Percentiles rank a stretch among this genome's conserved stretches.
phyloP scores from a whole-genome alignment of 2,329 filamentous ascomycete genomes.

The Fusarium sacchari region DNA sequence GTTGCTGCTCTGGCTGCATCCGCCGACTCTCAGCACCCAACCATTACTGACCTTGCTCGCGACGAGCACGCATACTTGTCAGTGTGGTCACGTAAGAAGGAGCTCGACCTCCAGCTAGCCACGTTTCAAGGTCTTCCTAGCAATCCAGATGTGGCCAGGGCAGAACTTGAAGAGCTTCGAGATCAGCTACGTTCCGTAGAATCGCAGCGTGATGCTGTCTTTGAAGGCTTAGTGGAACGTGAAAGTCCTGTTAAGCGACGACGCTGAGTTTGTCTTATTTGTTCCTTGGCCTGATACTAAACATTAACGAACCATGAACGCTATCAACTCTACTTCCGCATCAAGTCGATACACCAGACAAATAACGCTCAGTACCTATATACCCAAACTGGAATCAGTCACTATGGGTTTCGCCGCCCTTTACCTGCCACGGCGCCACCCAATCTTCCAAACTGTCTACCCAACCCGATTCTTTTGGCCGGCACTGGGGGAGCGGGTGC shows the following conservation, averaged over 20 bases:
- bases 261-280: slow-evolving; percentile 40
- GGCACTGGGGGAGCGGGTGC: slow-evolving; percentile 53
- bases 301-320: slow-evolving; percentile 25
- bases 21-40: slow-evolving; percentile 52
- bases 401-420: slow-evolving; percentile 59
- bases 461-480: slow-evolving; percentile 70
- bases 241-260: slow-evolving; percentile 63
- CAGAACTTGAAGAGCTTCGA: slow-evolving; percentile 75
- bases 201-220: slow-evolving; percentile 74
- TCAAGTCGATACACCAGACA: slow-evolving; percentile 7
- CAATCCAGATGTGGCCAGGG: slow-evolving; percentile 73
- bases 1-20: slow-evolving; percentile 54
- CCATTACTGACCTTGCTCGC: slow-evolving; percentile 66
- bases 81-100: slow-evolving; percentile 66
- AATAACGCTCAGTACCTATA: slow-evolving; percentile 13
- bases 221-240: slow-evolving; percentile 75
- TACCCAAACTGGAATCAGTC: slow-evolving; percentile 7
- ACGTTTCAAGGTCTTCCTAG: slow-evolving; percentile 78
- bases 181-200: slow-evolving; percentile 70
- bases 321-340: not conserved
- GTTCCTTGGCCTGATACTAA: slow-evolving; percentile 27
- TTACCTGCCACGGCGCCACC: slow-evolving; percentile 76
- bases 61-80: slow-evolving; percentile 68
- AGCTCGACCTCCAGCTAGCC: slow-evolving; percentile 69
- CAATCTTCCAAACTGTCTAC: slow-evolving; percentile 75